Evolutionary conservation across 306 rosid genomes (phyloP).

Genomic region (Canavalia ensiformis): DNA sequence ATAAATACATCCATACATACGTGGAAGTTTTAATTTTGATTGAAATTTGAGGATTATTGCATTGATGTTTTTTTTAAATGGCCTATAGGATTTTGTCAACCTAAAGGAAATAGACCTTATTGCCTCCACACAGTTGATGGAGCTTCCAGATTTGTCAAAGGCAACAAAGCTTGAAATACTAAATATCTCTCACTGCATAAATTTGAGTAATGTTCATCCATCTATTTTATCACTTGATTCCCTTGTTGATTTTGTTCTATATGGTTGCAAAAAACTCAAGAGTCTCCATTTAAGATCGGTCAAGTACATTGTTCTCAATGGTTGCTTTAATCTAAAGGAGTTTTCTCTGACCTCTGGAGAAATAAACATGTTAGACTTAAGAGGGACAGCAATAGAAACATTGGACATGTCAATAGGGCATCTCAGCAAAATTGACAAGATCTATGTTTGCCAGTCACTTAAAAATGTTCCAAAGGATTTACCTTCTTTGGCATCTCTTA

Average conservation of each 20-base stretch:
- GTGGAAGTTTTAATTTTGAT: background rate
- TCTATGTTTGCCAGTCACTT: background rate
- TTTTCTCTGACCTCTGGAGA: background rate
- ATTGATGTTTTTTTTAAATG: background rate
- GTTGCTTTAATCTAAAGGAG: conserved; percentile 27
- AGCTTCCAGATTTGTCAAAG: conserved; percentile 5
- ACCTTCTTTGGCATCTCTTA: conserved; percentile 22
- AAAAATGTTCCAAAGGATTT: conserved; percentile 15
- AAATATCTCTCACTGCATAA: background rate
- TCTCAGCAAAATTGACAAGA: conserved; percentile 20
- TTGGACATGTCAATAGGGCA: conserved; percentile 16
- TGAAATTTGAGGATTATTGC: background rate
- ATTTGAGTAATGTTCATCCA: conserved; percentile 2
- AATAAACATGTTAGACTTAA: background rate
- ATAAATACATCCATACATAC: background rate
- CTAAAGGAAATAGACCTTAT: background rate
- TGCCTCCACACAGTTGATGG: background rate
- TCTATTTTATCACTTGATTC: background rate
- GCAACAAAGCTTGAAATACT: conserved; percentile 33
- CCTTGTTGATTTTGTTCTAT: background rate
- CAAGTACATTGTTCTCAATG: rapidly evolving
- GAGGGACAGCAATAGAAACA: conserved; percentile 13
- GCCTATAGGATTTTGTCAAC: background rate
- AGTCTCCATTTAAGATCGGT: conserved; percentile 19
- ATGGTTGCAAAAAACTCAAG: background rate